Percentiles rank a stretch among this genome's conserved stretches.
phyloP scores from a whole-genome alignment of 805 yeast genomes.

The Kuraishia floccosa region DNA sequence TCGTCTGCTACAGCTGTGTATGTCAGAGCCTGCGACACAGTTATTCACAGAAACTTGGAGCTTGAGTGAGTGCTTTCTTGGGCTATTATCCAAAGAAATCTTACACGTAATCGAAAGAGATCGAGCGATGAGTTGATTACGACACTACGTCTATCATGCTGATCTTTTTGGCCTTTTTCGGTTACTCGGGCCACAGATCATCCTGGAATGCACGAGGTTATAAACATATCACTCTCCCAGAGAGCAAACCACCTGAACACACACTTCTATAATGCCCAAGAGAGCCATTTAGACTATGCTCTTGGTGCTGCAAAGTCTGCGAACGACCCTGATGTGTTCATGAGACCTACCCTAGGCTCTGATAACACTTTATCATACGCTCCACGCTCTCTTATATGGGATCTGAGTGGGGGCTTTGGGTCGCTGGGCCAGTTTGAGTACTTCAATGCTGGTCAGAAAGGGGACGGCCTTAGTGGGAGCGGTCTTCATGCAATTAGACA shows the following conservation, averaged over 20 bases:
- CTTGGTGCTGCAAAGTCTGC: conserved; percentile 11
- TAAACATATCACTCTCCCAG: conserved; percentile 67
- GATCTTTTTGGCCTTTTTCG: not conserved
- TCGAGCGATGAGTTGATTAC: conserved; percentile 5
- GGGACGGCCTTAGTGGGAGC: too few relatives aligned
- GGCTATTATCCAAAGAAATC: not conserved
- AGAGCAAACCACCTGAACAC: conserved; percentile 64
- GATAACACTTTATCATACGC: conserved; percentile 43
- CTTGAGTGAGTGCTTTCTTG: too few relatives aligned
- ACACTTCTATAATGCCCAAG: conserved; percentile 77
- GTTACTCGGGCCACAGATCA: not conserved
- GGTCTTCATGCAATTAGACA: conserved; percentile 15
- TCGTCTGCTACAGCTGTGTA: too few relatives aligned
- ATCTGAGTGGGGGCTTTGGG: conserved; percentile 68
- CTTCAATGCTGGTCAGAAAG: conserved; percentile 12
- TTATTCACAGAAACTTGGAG: too few relatives aligned
- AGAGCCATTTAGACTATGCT: conserved; percentile 47
- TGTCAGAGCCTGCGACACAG: too few relatives aligned
- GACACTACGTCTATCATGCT: too few relatives aligned
- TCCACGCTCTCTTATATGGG: conserved; percentile 84
- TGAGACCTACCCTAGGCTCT: conserved; percentile 26
- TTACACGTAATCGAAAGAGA: not conserved
- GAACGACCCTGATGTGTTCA: conserved; percentile 34
- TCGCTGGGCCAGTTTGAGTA: conserved; percentile 46
- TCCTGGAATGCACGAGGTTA: conserved; percentile 62